These are phyloP conservation scores for Aspergillus hortae DNA, from an alignment of 2,329 filamentous ascomycete species.

Conservation along the genomic window DNA sequence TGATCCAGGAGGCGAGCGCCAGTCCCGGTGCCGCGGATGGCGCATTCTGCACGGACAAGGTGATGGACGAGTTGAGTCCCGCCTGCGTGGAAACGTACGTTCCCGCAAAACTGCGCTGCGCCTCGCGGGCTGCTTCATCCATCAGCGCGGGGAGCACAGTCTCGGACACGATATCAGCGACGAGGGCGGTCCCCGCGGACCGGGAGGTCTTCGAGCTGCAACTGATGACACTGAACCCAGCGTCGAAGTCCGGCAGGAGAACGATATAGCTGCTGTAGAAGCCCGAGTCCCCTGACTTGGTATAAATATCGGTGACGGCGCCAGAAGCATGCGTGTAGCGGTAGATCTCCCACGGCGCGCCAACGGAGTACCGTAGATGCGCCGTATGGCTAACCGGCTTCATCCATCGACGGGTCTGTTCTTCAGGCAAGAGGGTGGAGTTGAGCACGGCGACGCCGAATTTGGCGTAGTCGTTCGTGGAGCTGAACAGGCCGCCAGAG, in stretches of 20 bases:
- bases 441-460: constrained; percentile 31
- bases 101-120: constrained; percentile 21
- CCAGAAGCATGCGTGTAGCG: constrained; percentile 30
- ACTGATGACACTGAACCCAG: constrained; percentile 40
- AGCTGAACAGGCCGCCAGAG: constrained; percentile 24
- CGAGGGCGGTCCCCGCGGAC: constrained; percentile 2
- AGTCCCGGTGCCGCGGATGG: constrained; percentile 18
- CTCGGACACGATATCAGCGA: constrained; percentile 26
- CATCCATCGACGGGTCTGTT: constrained; percentile 38
- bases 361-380: constrained; percentile 37
- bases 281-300: constrained; percentile 42
- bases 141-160: constrained; percentile 30
- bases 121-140: constrained; percentile 27
- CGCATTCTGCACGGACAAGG: constrained; percentile 6
- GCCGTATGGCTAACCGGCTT: constrained; percentile 40
- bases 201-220: constrained; percentile 24
- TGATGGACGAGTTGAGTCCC: constrained; percentile 24
- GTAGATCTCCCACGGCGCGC: constrained; percentile 43
- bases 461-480: constrained; percentile 36
- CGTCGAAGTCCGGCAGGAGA: constrained; percentile 43
- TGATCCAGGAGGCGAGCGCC: constrained; percentile 25
- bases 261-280: constrained; percentile 38
- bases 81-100: constrained; percentile 23
- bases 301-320: constrained; percentile 31
- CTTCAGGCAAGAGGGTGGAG: constrained; percentile 32